Evolutionary conservation across 2,329 filamentous ascomycete genomes (phyloP).

Genomic region (Chaetothyriales sp.): DNA sequence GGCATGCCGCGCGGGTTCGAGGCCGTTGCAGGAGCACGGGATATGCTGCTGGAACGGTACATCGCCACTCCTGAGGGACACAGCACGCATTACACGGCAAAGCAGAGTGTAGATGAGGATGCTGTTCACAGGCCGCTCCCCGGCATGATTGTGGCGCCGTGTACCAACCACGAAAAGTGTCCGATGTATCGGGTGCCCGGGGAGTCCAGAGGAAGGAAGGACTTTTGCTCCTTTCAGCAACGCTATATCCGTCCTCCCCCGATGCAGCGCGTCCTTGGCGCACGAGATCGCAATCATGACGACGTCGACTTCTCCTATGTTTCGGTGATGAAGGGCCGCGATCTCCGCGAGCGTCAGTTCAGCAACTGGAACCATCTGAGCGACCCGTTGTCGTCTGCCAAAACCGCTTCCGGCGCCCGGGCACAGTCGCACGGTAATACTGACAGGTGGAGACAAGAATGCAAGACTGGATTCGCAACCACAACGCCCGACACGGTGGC

Average conservation of each 20-base stretch:
- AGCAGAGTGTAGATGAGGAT: constrained; percentile 15
- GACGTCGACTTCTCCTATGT: constrained; percentile 86
- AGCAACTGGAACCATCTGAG: constrained; percentile 10
- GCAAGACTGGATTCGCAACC: not conserved
- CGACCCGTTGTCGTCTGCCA: constrained; percentile 6
- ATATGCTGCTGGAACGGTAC: constrained; percentile 62
- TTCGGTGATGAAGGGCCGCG: constrained; percentile 63
- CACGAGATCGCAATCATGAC: constrained; percentile 63
- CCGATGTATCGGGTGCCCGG: constrained; percentile 74
- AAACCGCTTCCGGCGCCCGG: not conserved
- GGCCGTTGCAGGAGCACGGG: constrained; percentile 69
- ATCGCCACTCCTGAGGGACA: constrained; percentile 39
- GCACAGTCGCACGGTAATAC: constrained; percentile 3
- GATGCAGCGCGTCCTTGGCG: constrained; percentile 60
- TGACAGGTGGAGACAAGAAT: constrained; percentile 4
- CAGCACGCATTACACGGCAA: constrained; percentile 21
- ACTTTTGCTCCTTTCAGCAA: constrained; percentile 84
- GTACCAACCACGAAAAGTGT: constrained; percentile 77
- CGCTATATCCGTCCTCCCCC: constrained; percentile 74
- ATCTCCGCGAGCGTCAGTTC: constrained; percentile 33
- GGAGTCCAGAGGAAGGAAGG: constrained; percentile 59
- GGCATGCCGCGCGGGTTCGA: constrained; percentile 86
- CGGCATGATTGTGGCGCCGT: constrained; percentile 52
- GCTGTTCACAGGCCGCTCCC: constrained; percentile 35
- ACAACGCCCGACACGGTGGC: constrained; percentile 14